phyloP scores from a whole-genome alignment of 139 green algal species.

The Chlorella sp. region DNA sequence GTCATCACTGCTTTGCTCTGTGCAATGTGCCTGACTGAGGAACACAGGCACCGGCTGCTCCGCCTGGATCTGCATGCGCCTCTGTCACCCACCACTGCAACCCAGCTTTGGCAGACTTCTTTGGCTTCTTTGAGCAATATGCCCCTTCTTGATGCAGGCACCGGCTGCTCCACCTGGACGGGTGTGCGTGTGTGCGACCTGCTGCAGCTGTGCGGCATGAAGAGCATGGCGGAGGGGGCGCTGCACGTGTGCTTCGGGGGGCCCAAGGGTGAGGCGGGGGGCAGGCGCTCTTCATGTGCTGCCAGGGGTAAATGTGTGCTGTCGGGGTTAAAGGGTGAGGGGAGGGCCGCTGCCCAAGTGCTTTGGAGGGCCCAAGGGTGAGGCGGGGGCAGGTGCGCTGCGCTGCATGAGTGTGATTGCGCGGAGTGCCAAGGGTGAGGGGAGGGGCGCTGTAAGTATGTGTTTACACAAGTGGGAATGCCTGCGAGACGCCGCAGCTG shows the following conservation, averaged over 20 bases:
- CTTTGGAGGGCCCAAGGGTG: slow-evolving; percentile 77
- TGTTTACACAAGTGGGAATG: no score
- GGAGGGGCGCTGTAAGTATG: slow-evolving; percentile 56
- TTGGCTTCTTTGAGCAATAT: no score
- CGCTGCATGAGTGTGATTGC: no score
- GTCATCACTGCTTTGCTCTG: no score
- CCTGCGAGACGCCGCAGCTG: no score
- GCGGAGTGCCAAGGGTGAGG: neutral
- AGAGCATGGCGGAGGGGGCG: slow-evolving; percentile 51
- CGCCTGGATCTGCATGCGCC: slow-evolving; percentile 76
- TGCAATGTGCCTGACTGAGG: no score
- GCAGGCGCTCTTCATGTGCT: no score
- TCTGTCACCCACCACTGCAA: neutral
- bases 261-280: slow-evolving; percentile 55
- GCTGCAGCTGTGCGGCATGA: slow-evolving; percentile 70
- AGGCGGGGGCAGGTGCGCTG: neutral
- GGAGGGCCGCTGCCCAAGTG: slow-evolving; percentile 68
- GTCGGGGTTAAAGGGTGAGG: slow-evolving; percentile 37
- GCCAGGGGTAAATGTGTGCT: no score
- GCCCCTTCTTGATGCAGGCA: no score
- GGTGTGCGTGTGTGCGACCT: slow-evolving; percentile 90
- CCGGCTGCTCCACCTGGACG: slow-evolving; percentile 89
- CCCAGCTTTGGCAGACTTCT: no score
- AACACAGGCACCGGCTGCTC: slow-evolving; percentile 54
- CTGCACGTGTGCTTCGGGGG: slow-evolving; percentile 80